Conservation (phyloP, 192 early-diverging fungal genomes). For the Powellomyces hirtus region DNA sequence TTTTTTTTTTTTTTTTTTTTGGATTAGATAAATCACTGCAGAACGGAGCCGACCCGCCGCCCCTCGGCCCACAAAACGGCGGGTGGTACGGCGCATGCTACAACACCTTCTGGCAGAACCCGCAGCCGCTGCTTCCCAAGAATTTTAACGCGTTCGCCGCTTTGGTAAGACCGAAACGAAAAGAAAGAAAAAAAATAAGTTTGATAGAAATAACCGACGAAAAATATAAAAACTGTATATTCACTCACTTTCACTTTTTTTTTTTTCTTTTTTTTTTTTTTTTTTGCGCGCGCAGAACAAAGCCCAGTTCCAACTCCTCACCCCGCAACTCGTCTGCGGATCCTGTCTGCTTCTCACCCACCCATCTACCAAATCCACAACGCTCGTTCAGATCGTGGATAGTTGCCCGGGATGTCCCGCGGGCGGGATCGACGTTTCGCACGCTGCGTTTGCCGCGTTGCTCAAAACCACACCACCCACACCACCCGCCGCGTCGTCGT, state of each 20-base stretch:
- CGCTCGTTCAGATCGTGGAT: slow-evolving; percentile 25
- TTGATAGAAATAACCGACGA: neutral
- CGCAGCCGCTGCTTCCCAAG: slow-evolving; percentile 14
- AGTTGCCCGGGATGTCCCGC: slow-evolving; percentile 21
- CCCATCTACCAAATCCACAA: neutral
- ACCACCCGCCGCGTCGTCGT: neutral
- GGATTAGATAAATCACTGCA: slow-evolving; percentile 23
- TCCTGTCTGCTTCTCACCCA: neutral
- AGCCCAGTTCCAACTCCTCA: neutral
- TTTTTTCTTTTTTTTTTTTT: neutral
- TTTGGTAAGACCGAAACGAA: slow-evolving; percentile 1
- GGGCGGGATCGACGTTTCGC: slow-evolving; percentile 22
- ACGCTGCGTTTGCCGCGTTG: slow-evolving; percentile 16
- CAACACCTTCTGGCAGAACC: slow-evolving; percentile 1
- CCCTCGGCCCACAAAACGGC: slow-evolving; percentile 28
- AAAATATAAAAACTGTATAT: neutral
- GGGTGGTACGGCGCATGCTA: slow-evolving; percentile 36
- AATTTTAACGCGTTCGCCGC: slow-evolving; percentile 31
- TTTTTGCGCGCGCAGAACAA: slow-evolving; percentile 7
- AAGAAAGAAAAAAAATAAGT: neutral
- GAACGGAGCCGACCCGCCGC: slow-evolving; percentile 24
- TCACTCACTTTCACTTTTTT: neutral
- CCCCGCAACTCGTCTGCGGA: slow-evolving; percentile 17
- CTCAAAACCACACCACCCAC: no score
- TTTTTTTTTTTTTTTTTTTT: no score